A percentile compares a stretch with the other conserved stretches of the same genome.
phyloP scores from a whole-genome alignment of 306 rosid genomes.

The Phaseolus lunatus region DNA sequence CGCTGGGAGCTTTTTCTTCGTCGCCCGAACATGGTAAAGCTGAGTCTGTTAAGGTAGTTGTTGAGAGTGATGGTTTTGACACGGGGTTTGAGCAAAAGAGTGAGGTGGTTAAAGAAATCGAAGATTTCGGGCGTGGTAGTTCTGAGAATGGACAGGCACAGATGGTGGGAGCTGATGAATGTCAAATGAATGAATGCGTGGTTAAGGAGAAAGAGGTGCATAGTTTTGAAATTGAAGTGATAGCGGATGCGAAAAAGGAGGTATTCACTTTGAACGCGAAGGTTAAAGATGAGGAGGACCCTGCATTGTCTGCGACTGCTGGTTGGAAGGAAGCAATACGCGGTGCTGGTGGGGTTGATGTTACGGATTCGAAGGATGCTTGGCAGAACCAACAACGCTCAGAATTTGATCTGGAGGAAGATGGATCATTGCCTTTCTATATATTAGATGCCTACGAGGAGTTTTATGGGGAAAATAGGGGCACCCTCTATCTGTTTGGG shows the following conservation, averaged over 20 bases:
- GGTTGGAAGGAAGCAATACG: constrained; percentile 77
- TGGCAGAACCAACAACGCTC: constrained; percentile 48
- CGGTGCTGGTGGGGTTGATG: constrained; percentile 44
- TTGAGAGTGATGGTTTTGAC: constrained; percentile 37
- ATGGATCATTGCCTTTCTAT: constrained; percentile 79
- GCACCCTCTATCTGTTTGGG: constrained; percentile 86
- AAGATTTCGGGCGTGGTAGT: constrained; percentile 27
- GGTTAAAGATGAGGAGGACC: constrained; percentile 63
- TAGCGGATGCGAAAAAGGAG: constrained; percentile 53
- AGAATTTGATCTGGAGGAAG: constrained; percentile 64
- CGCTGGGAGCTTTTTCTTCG: constrained; percentile 28
- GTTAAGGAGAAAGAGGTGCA: constrained; percentile 51
- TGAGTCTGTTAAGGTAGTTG: constrained; percentile 6
- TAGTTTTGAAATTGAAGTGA: constrained; percentile 50
- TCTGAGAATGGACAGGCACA: constrained; percentile 40
- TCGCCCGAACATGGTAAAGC: constrained; percentile 19
- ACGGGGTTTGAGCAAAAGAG: constrained; percentile 42
- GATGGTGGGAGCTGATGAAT: background rate
- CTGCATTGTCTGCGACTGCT: constrained; percentile 67
- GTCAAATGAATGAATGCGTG: constrained; percentile 37
- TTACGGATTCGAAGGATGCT: constrained; percentile 45
- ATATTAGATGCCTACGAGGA: constrained; percentile 88
- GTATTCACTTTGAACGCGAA: constrained; percentile 79
- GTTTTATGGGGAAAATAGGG: constrained; percentile 78
- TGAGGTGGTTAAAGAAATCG: constrained; percentile 35